Evolutionary conservation across 2,329 filamentous ascomycete genomes (phyloP), one percentile per base, ranked within the genome.

Genomic region (Eurotiales sp.): DNA sequence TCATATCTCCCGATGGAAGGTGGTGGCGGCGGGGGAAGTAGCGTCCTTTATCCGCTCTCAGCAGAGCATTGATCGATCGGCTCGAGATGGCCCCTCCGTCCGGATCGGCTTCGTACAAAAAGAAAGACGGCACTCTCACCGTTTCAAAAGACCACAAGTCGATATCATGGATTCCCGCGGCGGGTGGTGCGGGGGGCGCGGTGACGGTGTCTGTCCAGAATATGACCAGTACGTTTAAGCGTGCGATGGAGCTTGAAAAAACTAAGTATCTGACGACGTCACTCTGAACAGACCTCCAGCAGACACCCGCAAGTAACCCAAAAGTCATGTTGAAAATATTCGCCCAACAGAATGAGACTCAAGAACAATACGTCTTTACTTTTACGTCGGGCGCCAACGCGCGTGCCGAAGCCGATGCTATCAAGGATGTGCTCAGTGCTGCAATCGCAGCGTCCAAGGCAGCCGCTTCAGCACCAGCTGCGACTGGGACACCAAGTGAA

Each of bases 321-420:
- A 96, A 96, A 77, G 90, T 95, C 48, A 96, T 96, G 79, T 80
- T 97, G 54, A 96, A 93, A 69, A 86, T 99, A 50, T 88, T 96
- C 60, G 87, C 87, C 56, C 87, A 90, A 66, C 72, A 81, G 14
- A 60, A 65, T 3, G 60, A 61, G 10, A 61, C 54, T 5, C 56
- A 63, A 3, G 75, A 88, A 15, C 80, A 85, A 41, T 89, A 95
- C 66, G 82, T 92, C 44, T 96, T 99, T 69, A 86, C 88, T 57
- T 97, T 99, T 72, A 95, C 90, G 53, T 90, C 90, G 2, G 71
- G 81, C 11, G 74, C 80, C 19, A 82, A 87, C 58, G 88, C 92
- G 41, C 84, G 92, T 58, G 76, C 82, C 27, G 90, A 99, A 71
- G 91, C 93, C 51, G 90, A 93, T 62, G 80, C 82, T 3, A 83